A percentile compares a stretch with the other conserved stretches of the same genome.
Conservation (phyloP, 768 basidiomycete species). For the Podaxis sp. region DNA sequence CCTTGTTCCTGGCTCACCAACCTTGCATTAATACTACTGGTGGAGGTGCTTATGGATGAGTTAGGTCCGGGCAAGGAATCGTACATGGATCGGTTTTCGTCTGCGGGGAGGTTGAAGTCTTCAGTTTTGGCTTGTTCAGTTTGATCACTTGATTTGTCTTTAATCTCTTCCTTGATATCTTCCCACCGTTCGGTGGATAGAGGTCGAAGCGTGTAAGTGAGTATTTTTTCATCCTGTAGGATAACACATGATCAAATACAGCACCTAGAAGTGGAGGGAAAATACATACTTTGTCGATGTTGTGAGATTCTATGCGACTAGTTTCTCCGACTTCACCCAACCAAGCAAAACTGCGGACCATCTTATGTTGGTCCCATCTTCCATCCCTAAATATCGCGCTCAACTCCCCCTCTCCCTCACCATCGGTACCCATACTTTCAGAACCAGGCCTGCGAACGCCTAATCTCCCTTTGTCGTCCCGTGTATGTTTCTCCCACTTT, state of each 20-base stretch:
- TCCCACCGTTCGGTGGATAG: slow-evolving; percentile 45
- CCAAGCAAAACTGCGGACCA: slow-evolving; percentile 75
- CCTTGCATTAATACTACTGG: background rate
- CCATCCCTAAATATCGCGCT: slow-evolving; percentile 48
- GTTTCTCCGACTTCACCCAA: slow-evolving; percentile 43
- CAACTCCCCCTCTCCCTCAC: slow-evolving; percentile 34
- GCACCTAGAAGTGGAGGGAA: background rate
- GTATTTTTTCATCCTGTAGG: slow-evolving; percentile 39
- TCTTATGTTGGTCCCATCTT: slow-evolving; percentile 73
- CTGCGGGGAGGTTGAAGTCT: background rate
- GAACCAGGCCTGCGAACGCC: slow-evolving; percentile 24
- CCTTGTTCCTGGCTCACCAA: slow-evolving; percentile 29
- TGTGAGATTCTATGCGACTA: slow-evolving; percentile 29
- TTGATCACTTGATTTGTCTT: background rate
- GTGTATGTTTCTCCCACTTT: slow-evolving; percentile 57
- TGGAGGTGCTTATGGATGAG: background rate
- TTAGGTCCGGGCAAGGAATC: background rate
- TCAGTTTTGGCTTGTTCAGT: background rate
- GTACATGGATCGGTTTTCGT: background rate
- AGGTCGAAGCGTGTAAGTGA: slow-evolving; percentile 46
- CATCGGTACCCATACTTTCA: slow-evolving; percentile 26
- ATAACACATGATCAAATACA: slow-evolving; percentile 1
- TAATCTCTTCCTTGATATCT: slow-evolving; percentile 35
- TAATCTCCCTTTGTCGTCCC: slow-evolving; percentile 38
- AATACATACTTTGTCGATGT: slow-evolving; percentile 33